A percentile compares a stretch with the other conserved stretches of the same genome.
These are phyloP conservation scores for Sclerotinia nivalis DNA, from an alignment of 2,329 filamentous ascomycete species.

Conservation along the genomic window DNA sequence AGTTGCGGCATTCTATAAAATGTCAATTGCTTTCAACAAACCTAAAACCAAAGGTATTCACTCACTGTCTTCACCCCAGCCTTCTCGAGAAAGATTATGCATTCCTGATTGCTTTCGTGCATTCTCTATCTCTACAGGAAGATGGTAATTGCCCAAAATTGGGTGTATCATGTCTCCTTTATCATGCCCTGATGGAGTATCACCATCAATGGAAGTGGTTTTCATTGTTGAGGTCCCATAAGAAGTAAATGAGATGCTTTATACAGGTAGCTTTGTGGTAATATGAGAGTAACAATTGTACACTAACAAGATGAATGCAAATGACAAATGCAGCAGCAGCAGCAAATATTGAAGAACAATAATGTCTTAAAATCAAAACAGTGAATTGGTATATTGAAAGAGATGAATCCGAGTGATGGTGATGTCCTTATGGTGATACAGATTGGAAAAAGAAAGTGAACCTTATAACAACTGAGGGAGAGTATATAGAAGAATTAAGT, in stretches of 20 bases:
- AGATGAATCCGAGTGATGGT: background rate
- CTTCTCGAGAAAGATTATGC: constrained; percentile 26
- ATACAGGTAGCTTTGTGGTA: background rate
- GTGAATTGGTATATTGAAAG: background rate
- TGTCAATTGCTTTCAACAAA: constrained; percentile 8
- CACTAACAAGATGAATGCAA: background rate
- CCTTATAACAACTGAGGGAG: background rate
- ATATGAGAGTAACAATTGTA: background rate
- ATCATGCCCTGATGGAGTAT: background rate
- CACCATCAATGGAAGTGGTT: background rate
- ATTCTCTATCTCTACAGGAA: constrained; percentile 24
- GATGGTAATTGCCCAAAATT: constrained; percentile 20
- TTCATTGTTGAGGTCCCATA: background rate
- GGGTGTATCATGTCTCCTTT: constrained; percentile 6
- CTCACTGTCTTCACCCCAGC: constrained; percentile 32
- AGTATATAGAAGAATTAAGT: background rate
- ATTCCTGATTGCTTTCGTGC: constrained; percentile 24
- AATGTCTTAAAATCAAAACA: background rate
- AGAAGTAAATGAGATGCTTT: background rate
- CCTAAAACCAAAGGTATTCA: background rate
- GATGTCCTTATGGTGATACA: background rate
- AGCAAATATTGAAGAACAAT: background rate
- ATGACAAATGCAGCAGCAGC: background rate
- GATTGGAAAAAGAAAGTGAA: background rate
- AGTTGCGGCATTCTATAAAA: constrained; percentile 48